These are phyloP conservation scores for Stephanodiscus triporus DNA, from an alignment of 108 stramenopile species.

Conservation along the genomic window DNA sequence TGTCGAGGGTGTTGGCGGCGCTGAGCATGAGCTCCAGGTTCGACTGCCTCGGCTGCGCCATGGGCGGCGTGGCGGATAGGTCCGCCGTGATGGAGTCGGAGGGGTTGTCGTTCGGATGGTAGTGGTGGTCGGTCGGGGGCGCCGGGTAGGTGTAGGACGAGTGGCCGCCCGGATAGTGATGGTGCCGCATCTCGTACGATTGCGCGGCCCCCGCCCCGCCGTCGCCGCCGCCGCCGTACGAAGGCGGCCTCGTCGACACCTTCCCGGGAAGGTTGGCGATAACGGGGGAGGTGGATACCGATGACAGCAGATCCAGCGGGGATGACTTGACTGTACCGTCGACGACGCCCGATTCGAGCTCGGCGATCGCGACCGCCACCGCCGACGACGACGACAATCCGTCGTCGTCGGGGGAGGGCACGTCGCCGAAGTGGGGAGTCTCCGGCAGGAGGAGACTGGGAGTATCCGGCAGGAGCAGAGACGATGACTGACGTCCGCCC, in stretches of 20 bases:
- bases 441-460: constrained; percentile 1
- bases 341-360: neutral
- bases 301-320: constrained; percentile 7
- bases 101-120: neutral
- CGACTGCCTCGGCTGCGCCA: neutral
- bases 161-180: neutral
- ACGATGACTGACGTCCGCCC: no score
- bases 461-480: no score
- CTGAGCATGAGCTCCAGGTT: constrained; percentile 1
- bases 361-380: neutral
- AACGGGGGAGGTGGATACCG: constrained; percentile 8
- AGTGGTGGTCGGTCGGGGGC: neutral
- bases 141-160: neutral
- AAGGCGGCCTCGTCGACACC: neutral
- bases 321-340: neutral
- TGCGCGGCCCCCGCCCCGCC: neutral
- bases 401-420: neutral
- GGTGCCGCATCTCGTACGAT: neutral
- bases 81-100: neutral
- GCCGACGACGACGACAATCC: neutral
- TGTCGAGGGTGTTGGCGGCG: constrained; percentile 11
- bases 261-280: neutral
- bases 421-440: neutral
- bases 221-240: no score
- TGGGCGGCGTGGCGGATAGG: neutral